Percentiles rank a stretch among this genome's conserved stretches.
These are phyloP conservation scores for Fomitopsis betulina DNA, from an alignment of 1,284 basidiomycete species.

Conservation along the genomic window DNA sequence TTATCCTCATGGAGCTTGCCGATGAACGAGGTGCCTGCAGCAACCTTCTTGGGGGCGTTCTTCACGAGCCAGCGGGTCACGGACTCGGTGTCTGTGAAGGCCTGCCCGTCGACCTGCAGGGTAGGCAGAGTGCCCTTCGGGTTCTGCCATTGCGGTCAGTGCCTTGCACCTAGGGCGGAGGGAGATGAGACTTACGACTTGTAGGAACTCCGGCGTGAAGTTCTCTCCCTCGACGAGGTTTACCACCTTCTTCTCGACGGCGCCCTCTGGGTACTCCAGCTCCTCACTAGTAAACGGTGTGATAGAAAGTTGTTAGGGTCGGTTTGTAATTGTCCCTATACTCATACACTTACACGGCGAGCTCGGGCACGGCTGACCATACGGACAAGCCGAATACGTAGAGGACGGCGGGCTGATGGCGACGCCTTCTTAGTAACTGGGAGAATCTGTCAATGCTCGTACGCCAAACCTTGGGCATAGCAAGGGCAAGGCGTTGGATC, in stretches of 20 bases:
- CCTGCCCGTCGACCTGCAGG: constrained; percentile 39
- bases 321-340: not conserved
- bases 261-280: constrained; percentile 35
- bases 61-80: constrained; percentile 45
- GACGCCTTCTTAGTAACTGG: not conserved
- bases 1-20: constrained; percentile 47
- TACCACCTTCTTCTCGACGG: constrained; percentile 33
- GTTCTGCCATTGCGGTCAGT: constrained; percentile 32
- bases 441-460: not conserved
- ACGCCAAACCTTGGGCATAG: constrained; percentile 13
- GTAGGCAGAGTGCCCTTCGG: constrained; percentile 52
- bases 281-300: constrained; percentile 29
- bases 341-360: constrained; percentile 38
- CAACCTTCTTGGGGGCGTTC: constrained; percentile 36
- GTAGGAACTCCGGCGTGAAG: constrained; percentile 54
- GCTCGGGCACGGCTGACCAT: constrained; percentile 45
- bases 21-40: constrained; percentile 35
- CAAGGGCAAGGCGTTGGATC: not conserved
- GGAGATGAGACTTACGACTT: constrained; percentile 33
- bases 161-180: not conserved
- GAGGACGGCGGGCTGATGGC: constrained; percentile 30
- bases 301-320: not conserved
- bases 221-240: constrained; percentile 55
- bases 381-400: constrained; percentile 43
- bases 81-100: constrained; percentile 43